Evolutionary conservation across 805 yeast genomes (phyloP), one percentile per base, ranked within the genome.

Genomic region (Cyberlindnera mississippiensis): DNA sequence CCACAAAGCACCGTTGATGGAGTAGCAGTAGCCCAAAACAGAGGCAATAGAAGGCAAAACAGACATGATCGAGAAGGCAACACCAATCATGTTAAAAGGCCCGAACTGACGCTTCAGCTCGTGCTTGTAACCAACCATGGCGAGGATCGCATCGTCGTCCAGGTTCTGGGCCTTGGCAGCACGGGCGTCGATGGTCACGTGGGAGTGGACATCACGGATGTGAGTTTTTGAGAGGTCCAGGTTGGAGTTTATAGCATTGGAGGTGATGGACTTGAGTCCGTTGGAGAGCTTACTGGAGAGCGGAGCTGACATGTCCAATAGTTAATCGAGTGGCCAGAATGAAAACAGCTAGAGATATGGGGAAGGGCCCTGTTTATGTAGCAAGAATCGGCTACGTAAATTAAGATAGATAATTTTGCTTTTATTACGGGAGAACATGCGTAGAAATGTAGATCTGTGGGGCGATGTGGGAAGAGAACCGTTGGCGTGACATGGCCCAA

Each of bases 61-160:
- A 13, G 85, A 81, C 86, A 82, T 80, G 52, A 82, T 78, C 28
- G 79, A 71, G 58, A 78, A 82, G 1, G 88, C 85, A 42, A 82
- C 77, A 44, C 87, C 87, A 52, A 83, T 81, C 37, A 80, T 79
- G 56, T 81, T 76, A 28, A 49, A 44, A n/a, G 50, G 49, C 7
- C 81, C 71, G 56, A 79, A 83, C 22, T 72, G 72, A 60, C 91
- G 73, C 37, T 68, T 70, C 42, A 83, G 64, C 55, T 83, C 90
- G 53, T 80, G 83, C 59, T 80, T 80, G 63, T 83, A 83, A 11
- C 91, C 91, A 42, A 82, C 76, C 49, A 78, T 77, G 20, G 63
- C 64, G 33, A 62, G 46, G 38, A 60, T 32, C 28, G 58, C 62
- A 22, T 56, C 55, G 41, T 57, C 64, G 26, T 42, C 46, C 28